These are phyloP conservation scores for Xerocomus potaroensis DNA, from an alignment of 768 basidiomycete species.

Conservation along the genomic window DNA sequence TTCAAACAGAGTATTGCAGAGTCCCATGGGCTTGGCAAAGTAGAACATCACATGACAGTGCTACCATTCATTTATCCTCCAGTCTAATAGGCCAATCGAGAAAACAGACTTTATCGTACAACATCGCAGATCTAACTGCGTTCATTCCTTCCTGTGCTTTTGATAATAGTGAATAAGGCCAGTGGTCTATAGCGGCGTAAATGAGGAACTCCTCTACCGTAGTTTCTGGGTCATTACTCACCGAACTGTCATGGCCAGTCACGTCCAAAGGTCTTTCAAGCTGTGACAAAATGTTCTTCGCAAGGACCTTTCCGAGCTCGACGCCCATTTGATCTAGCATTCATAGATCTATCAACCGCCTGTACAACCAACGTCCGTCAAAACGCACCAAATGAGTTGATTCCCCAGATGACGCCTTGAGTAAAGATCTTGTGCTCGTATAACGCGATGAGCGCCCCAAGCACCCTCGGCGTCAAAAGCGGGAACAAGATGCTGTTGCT, in stretches of 20 bases:
- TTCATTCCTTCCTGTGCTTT: slow-evolving; percentile 74
- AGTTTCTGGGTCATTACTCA: slow-evolving; percentile 23
- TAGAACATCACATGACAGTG: too few relatives aligned
- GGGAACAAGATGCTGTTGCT: slow-evolving; percentile 98
- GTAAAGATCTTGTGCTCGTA: slow-evolving; percentile 99
- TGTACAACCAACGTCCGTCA: neutral
- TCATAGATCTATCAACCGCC: too few relatives aligned
- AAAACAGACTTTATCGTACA: slow-evolving; percentile 9
- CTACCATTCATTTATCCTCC: too few relatives aligned
- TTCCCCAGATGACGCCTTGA: slow-evolving; percentile 96
- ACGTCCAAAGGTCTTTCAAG: slow-evolving; percentile 77
- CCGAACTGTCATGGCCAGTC: slow-evolving; percentile 84
- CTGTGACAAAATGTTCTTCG: slow-evolving; percentile 92
- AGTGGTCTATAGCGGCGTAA: slow-evolving; percentile 58
- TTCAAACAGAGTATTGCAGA: too few relatives aligned
- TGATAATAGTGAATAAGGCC: slow-evolving; percentile 98
- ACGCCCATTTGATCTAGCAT: slow-evolving; percentile 96
- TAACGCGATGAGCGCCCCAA: slow-evolving; percentile 84
- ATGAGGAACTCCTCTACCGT: slow-evolving; percentile 1
- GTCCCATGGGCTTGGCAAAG: too few relatives aligned
- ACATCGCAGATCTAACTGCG: slow-evolving; percentile 21
- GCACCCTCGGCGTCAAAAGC: slow-evolving; percentile 79
- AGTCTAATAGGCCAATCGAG: neutral
- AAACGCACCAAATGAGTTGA: slow-evolving; percentile 91
- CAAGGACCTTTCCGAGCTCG: slow-evolving; percentile 95